Conservation (phyloP, 257 asterid genomes). For the Solanum chiquidenum region DNA sequence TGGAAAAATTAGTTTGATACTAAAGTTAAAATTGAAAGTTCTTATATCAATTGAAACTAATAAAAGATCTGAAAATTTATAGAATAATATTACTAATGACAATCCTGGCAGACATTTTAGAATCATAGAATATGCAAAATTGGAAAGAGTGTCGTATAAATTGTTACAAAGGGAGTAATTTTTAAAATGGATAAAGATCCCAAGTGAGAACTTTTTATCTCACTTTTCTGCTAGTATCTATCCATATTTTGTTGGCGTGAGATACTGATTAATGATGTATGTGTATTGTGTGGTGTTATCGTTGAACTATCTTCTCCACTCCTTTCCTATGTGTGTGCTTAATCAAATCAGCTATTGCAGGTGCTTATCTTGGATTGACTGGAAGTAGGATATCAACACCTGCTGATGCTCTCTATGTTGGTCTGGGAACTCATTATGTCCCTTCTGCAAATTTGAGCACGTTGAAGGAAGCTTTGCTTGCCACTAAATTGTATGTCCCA, state of each 20-base stretch:
- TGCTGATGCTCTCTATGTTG: conserved; percentile 89
- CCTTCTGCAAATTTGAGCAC: conserved; percentile 71
- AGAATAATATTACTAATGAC: neutral
- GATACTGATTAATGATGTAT: neutral
- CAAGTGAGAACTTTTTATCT: neutral
- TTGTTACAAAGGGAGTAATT: neutral
- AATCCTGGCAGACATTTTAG: neutral
- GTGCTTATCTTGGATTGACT: conserved; percentile 93
- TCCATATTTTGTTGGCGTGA: neutral
- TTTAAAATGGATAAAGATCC: neutral
- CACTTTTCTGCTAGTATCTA: neutral
- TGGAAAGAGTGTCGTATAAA: neutral
- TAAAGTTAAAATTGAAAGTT: neutral
- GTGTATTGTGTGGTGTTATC: neutral
- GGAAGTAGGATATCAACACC: conserved; percentile 85
- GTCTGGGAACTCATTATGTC: conserved; percentile 87
- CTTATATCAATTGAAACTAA: neutral
- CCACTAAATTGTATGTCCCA: conserved; percentile 50
- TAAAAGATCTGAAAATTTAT: neutral
- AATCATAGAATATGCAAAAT: neutral
- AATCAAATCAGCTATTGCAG: conserved; percentile 25
- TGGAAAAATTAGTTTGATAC: neutral
- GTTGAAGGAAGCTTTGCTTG: conserved; percentile 55
- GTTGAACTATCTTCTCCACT: neutral
- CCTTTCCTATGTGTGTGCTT: neutral